Conservation (phyloP, 805 yeast genomes). For the Nematodospora valgi region DNA sequence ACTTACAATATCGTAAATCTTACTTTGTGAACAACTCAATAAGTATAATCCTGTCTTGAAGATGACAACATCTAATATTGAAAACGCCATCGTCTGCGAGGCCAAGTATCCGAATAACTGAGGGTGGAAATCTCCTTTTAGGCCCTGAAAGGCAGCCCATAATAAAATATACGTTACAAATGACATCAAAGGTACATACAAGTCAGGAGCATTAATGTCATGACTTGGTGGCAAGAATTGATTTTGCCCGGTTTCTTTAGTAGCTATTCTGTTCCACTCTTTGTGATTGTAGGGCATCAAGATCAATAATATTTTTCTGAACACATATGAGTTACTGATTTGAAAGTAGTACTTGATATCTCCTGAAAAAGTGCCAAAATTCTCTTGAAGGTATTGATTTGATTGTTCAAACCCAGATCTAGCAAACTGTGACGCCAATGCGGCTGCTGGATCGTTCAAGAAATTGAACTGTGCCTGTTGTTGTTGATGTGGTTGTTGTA, state of each 20-base stretch:
- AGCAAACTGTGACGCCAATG: constrained; percentile 85
- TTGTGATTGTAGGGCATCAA: constrained; percentile 82
- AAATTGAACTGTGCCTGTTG: constrained; percentile 33
- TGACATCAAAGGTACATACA: constrained; percentile 95
- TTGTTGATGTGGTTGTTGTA: constrained; percentile 24
- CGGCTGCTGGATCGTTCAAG: constrained; percentile 74
- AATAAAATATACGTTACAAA: constrained; percentile 80
- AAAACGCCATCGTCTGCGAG: constrained; percentile 80
- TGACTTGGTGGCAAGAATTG: constrained; percentile 72
- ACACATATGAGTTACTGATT: constrained; percentile 85
- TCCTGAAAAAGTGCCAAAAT: constrained; percentile 50
- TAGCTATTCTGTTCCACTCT: constrained; percentile 68
- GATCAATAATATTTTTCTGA: constrained; percentile 66
- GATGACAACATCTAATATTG: constrained; percentile 69
- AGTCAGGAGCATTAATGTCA: constrained; percentile 93
- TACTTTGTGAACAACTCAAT: constrained; percentile 58
- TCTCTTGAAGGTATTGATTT: constrained; percentile 73
- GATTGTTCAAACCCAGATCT: constrained; percentile 80
- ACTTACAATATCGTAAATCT: constrained; percentile 76
- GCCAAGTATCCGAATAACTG: constrained; percentile 85
- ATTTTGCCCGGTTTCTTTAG: constrained; percentile 17
- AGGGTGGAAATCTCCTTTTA: constrained; percentile 89
- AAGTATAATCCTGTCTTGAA: constrained; percentile 82
- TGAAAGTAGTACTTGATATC: constrained; percentile 84
- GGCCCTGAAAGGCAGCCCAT: constrained; percentile 81